Conservation (phyloP, 192 early-diverging fungal genomes). For the Coemansia sp. region DNA sequence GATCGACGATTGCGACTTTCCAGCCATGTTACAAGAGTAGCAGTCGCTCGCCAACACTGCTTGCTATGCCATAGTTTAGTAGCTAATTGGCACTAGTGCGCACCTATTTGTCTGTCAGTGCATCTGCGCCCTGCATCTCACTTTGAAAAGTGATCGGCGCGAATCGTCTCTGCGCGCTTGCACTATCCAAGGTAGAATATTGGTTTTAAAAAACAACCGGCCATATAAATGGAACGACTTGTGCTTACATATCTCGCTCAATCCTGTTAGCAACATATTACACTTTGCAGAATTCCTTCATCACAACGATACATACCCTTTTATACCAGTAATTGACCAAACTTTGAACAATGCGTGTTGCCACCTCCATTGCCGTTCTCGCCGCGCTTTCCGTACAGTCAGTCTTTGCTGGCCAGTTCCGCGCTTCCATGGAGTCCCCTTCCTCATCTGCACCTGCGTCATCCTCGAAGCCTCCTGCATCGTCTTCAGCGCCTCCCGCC, state of each 20-base stretch:
- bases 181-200: not conserved
- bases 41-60: not conserved
- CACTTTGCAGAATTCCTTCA: not conserved
- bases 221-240: not conserved
- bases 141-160: not conserved
- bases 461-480: constrained; percentile 8
- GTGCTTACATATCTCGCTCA: not conserved
- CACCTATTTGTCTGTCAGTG: not conserved
- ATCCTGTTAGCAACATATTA: not conserved
- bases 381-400: constrained; percentile 38
- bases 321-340: not conserved
- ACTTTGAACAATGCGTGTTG: constrained; percentile 30
- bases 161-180: not conserved
- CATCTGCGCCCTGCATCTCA: not conserved
- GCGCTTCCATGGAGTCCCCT: constrained; percentile 7
- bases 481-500: not conserved
- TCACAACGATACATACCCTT: not conserved
- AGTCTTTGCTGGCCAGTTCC: constrained; percentile 24
- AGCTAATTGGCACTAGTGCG: not conserved
- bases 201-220: not conserved
- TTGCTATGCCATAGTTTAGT: not conserved
- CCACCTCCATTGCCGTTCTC: constrained; percentile 34
- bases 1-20: not conserved
- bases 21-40: not conserved
- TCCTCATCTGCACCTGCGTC: constrained; percentile 1